Base-by-base conservation (phyloP, 2,329 filamentous ascomycete species). In the Rosellinia necatrix region DNA sequence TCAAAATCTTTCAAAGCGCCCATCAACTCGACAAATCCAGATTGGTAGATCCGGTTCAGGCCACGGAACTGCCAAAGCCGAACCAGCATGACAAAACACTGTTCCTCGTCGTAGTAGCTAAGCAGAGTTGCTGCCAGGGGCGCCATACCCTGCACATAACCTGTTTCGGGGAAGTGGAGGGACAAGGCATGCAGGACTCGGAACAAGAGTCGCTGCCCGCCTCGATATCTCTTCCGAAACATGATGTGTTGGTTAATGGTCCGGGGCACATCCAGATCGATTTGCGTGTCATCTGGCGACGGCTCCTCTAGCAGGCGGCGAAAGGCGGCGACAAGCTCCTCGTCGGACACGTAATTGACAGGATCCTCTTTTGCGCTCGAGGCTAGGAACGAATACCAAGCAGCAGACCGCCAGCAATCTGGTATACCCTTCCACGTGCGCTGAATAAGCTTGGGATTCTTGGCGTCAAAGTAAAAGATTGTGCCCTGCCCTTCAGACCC, bases 91-190 rank as follows among this genome's bases (percentile, higher is more conserved):
- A 97, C 85, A 67, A 99, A 99, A 5, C 91, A 87, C 65, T 86
- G 86, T 72, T 97, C 94, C 73, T 99, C 94, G 63, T 97, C 93
- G 72, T 92, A 99, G 71, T 99, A 99, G 70, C 93, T 96, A 6
- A 99, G 83, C 17, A 99, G 78, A 0, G 94, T 97, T 1, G 93
- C 93, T 1, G 91, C 92, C 34, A 97, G 78, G 19, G 92, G 90
- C 13, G 93, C 94, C 94, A 99, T 99, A 50, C 94, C 94, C 74
- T 99, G 94, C 0, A 97, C 94, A 71, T 99, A 99, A 24, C 94
- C 94, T 5, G 90, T 94, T 21, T 90, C 88, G 0, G 91, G 90
- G 62, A 93, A 93, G 71, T 97, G 96, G 9, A 99, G 82, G 15
- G 92, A 93, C 70, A 97, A 84, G 40, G 91, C 89, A 70, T 97